Evolutionary conservation across 2,329 filamentous ascomycete species (phyloP).

Genomic region (Sclerotinia borealis): DNA sequence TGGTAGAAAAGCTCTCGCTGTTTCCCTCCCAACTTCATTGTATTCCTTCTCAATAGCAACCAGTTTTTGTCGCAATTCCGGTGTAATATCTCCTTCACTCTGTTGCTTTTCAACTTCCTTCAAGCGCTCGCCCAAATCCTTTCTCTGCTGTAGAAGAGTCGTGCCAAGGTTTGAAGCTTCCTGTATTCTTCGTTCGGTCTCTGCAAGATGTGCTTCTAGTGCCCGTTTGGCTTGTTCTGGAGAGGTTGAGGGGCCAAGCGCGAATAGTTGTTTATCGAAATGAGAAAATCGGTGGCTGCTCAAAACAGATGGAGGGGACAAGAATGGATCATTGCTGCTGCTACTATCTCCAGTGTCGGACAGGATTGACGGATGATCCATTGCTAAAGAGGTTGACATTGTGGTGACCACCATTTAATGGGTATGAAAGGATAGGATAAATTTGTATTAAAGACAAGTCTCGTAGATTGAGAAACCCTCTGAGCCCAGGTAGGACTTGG

Average conservation of each 20-base stretch:
- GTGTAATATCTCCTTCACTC: constrained; percentile 69
- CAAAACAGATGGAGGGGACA: constrained; percentile 44
- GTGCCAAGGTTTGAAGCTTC: constrained; percentile 87
- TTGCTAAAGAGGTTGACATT: constrained; percentile 27
- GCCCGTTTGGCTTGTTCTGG: constrained; percentile 83
- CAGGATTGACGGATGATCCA: constrained; percentile 24
- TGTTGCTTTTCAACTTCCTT: constrained; percentile 77
- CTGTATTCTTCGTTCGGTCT: constrained; percentile 86
- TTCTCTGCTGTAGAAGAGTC: constrained; percentile 79
- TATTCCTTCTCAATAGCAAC: constrained; percentile 89
- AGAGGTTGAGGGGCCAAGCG: constrained; percentile 68
- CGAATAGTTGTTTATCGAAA: constrained; percentile 77
- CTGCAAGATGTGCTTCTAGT: constrained; percentile 82
- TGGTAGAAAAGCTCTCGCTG: constrained; percentile 77
- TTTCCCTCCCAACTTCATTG: constrained; percentile 87
- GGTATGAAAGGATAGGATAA: neutral
- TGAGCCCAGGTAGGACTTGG: constrained; percentile 12
- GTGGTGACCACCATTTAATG: constrained; percentile 29
- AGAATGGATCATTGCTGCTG: constrained; percentile 48
- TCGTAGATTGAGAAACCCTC: constrained; percentile 9
- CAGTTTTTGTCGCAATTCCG: constrained; percentile 76
- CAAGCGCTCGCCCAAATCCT: constrained; percentile 73
- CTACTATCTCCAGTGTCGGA: constrained; percentile 19
- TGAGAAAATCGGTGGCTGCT: constrained; percentile 73
- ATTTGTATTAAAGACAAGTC: neutral